phyloP scores from a whole-genome alignment of 164 flowering plant genomes.

The Aristolochia fimbriata region DNA sequence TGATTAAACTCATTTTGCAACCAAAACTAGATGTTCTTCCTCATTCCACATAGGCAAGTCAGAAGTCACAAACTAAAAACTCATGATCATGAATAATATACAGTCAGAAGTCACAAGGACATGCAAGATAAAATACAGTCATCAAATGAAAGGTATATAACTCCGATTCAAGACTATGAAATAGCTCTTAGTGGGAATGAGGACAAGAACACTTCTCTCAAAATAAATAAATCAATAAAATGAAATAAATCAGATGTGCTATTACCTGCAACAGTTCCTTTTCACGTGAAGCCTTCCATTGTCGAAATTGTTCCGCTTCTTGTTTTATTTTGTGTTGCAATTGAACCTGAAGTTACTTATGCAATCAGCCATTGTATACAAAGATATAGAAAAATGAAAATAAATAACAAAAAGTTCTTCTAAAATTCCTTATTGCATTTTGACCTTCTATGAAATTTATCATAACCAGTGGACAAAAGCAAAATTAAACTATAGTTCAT shows the following conservation, averaged over 20 bases:
- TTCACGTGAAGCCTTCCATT: constrained; percentile 97
- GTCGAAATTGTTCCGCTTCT: constrained; percentile 98
- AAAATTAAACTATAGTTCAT: background rate
- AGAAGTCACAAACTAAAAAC: background rate
- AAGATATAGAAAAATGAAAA: background rate
- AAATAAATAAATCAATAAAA: no score
- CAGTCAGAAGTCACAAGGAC: background rate
- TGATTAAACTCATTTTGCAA: no score
- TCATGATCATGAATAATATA: background rate
- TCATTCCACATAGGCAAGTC: background rate
- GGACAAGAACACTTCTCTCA: background rate
- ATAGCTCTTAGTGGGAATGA: background rate
- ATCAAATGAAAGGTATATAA: background rate
- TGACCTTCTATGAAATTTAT: no score
- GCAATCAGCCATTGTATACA: constrained; percentile 4
- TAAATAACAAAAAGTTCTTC: no score
- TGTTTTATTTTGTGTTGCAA: constrained; percentile 93
- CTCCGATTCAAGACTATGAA: no score
- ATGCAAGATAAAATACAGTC: background rate
- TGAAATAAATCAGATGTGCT: background rate
- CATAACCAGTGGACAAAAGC: no score
- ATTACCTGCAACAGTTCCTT: constrained; percentile 89
- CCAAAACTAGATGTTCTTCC: background rate
- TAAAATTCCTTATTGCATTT: no score
- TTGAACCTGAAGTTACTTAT: constrained; percentile 57